phyloP scores from a whole-genome alignment of 139 green algal species.

The Asterochloris erici region DNA sequence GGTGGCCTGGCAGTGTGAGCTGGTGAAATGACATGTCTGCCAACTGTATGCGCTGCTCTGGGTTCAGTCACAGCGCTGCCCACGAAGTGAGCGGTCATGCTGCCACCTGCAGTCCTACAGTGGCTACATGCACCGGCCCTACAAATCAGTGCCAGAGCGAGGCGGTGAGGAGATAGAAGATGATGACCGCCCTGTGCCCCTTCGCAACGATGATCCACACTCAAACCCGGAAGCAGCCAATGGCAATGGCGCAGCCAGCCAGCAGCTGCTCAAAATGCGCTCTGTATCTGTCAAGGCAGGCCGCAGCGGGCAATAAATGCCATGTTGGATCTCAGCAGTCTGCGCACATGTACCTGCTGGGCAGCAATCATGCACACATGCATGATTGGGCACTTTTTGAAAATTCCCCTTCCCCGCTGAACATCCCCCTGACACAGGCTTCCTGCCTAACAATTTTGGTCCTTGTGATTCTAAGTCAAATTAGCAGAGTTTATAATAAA shows the following conservation, averaged over 20 bases:
- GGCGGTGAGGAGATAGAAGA: neutral
- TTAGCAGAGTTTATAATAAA: no score
- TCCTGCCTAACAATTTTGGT: no score
- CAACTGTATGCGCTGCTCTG: neutral
- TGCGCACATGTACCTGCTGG: no score
- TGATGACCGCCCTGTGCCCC: neutral
- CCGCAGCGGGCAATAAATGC: no score
- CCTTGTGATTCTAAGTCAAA: no score
- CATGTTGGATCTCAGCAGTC: no score
- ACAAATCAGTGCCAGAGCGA: conserved; percentile 31
- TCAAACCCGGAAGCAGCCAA: neutral
- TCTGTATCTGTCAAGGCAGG: no score
- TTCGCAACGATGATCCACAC: neutral
- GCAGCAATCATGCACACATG: no score
- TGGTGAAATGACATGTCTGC: neutral
- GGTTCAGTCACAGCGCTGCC: neutral
- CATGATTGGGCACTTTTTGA: no score
- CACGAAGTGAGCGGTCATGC: neutral
- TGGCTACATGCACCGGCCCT: conserved; percentile 40
- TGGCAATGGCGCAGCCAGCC: neutral
- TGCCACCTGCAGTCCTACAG: conserved; percentile 37
- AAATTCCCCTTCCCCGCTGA: no score
- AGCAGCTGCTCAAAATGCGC: no score
- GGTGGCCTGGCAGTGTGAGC: neutral
- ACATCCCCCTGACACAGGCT: no score